Evolutionary conservation across 2,329 filamentous ascomycete species (phyloP), one percentile per base, ranked within the genome.

Genomic region (Colletotrichum sublineola): DNA sequence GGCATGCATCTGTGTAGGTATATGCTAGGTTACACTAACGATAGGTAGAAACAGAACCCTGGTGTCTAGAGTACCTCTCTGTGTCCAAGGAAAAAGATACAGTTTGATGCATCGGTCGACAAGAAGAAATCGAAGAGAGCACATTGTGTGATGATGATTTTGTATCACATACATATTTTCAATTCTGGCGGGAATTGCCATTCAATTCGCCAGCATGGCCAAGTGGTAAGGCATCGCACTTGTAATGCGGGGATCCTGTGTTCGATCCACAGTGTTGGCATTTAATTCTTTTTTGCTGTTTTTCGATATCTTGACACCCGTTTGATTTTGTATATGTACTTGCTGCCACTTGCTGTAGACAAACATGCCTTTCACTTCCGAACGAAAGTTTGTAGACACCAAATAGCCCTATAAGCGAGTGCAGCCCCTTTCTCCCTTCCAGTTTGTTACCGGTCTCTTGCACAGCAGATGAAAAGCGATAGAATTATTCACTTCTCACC

Each of bases 221-320:
- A 77, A 80, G 77, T 77, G 77, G 79, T 79, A 80, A 79, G 78
- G 78, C 78, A 78, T 79, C 77, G 78, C 77, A 79, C 78, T 80
- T 76, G 78, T 80, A 79, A 80, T 79, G 77, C 77, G 77, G 78
- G 78, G 78, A 79, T 79, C 78, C 75, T 76, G 76, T 74, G 78
- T 80, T 80, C 79, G 76, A 79, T 75, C 79, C 78, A 75, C 76
- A 76, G 74, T 77, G 77, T 76, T 79, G 76, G 79, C 79, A 77
- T 1, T 31, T 2, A 5, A 2, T 18, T 52, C 31, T 52, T 5
- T 31, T 31, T 29, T 52, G 1, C 3, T 3, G 6, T 3, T 0
- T 4, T 2, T 15, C 7, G 9, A 18, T 29, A 6, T 31, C 3
- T 2, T 1, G 2, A 31, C 5, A 4, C 2, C 44, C 6, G 6